Evolutionary conservation across 2,329 filamentous ascomycete genomes (phyloP), one percentile per base, ranked within the genome.

Genomic region (Pleomassaria siparia): DNA sequence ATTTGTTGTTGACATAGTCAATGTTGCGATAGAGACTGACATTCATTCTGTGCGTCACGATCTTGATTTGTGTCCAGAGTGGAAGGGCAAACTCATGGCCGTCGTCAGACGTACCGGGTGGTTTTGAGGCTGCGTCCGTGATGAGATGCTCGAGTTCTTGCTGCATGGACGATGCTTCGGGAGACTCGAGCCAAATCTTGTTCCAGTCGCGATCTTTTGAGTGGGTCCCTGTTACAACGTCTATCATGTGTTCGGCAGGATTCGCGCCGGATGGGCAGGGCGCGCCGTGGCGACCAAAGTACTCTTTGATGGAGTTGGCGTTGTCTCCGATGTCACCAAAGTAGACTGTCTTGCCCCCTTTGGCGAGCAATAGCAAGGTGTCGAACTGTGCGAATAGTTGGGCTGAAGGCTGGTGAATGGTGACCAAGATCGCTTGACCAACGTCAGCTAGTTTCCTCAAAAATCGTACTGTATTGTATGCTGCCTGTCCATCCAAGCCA

Each of bases 371-470:
- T 2, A 94, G 75, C 2, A 95, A 77, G 6, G 87, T 81, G 64
- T 94, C 89, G 56, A 94, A 95, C 67, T 89, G 84, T 63, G 90
- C 86, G 57, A 95, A 92, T 0, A 94, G 76, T 0, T 86, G 82
- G 15, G 88, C 86, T 45, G 88, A 90, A 1, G 89, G 89, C 64
- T 95, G 89, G 64, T 95, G 89, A 51, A 95, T 94, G 1, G 89
- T 94, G 72, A 88, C 91, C 1, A 94, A 79, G 53, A 95, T 87
- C 8, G 89, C 89, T 66, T 94, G 89, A 2, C 89, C 89, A 2
- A 85, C 84, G n/a, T 79, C 74, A 30, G 86, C 82, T 4, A 89
- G 79, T 72, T 88, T 88, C 62, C 82, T 81, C 11, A 89, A 74
- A 72, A 88, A 86, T n/a, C 83, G 80, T 13, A 87, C 81, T 48